Conservation (phyloP, 208 protist genomes). For the Herpetomonas samuelpessoai region DNA sequence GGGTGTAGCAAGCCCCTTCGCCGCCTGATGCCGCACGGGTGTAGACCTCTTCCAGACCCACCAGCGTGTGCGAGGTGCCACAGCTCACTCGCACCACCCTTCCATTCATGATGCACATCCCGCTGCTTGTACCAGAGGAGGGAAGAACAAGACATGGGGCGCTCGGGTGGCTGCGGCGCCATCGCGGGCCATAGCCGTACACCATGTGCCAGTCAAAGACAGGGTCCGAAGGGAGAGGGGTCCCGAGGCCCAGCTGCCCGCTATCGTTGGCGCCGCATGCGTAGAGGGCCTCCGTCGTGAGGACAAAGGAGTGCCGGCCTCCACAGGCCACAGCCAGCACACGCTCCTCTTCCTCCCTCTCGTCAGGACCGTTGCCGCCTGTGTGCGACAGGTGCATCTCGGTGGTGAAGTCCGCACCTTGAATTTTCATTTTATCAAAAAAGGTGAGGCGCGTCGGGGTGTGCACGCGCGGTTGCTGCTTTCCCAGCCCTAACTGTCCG, state of each 20-base stretch:
- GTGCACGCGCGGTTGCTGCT: background rate
- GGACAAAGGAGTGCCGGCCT: constrained; percentile 82
- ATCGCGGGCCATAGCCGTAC: background rate
- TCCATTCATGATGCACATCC: constrained; percentile 29
- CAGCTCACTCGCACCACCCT: constrained; percentile 75
- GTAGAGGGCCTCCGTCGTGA: constrained; percentile 63
- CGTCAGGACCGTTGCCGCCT: no score
- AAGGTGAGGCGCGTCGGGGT: constrained; percentile 6
- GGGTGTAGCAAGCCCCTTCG: constrained; percentile 24
- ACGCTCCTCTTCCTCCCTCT: constrained; percentile 5
- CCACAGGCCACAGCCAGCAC: constrained; percentile 55
- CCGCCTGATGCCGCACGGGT: constrained; percentile 5
- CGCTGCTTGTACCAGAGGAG: constrained; percentile 10
- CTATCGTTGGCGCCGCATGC: constrained; percentile 77
- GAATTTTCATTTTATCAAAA: background rate
- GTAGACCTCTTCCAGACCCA: constrained; percentile 51
- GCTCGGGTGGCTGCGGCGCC: no score
- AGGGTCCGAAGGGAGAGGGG: constrained; percentile 4
- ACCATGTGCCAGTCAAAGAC: background rate
- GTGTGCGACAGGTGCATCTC: no score
- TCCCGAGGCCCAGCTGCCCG: constrained; percentile 71
- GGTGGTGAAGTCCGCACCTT: no score
- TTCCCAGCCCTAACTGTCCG: no score
- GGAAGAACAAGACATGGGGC: constrained; percentile 44
- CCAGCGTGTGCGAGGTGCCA: constrained; percentile 77